Percentiles rank a stretch among this genome's conserved stretches.
Evolutionary conservation across 225 moss, liverwort and hornwort species (phyloP).

Genomic region (Physcomitrellopsis africana): DNA sequence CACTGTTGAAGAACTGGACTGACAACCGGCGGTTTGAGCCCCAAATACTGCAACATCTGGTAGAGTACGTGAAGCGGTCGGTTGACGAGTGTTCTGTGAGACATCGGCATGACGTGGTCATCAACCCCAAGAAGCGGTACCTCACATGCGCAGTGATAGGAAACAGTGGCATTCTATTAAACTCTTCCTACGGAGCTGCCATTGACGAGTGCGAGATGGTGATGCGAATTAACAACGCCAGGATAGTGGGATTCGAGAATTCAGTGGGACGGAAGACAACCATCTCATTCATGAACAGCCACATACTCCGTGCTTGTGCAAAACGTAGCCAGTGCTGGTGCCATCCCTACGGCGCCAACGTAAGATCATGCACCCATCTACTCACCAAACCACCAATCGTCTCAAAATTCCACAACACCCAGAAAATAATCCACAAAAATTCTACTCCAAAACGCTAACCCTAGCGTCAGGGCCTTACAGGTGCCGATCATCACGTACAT

Average conservation of each 20-base stretch:
- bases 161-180: slow-evolving; percentile 65
- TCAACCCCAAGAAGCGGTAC: slow-evolving; percentile 32
- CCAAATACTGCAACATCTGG: slow-evolving; percentile 43
- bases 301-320: slow-evolving; percentile 54
- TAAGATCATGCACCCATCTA: background rate
- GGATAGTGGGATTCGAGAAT: slow-evolving; percentile 26
- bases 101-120: background rate
- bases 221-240: slow-evolving; percentile 71
- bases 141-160: slow-evolving; percentile 76
- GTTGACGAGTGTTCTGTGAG: slow-evolving; percentile 48
- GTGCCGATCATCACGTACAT: slow-evolving; percentile 74
- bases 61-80: slow-evolving; percentile 45
- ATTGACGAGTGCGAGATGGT: slow-evolving; percentile 74
- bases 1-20: slow-evolving; percentile 39
- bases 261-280: slow-evolving; percentile 61
- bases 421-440: background rate
- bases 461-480: slow-evolving; percentile 8
- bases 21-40: slow-evolving; percentile 48
- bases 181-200: slow-evolving; percentile 37
- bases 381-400: background rate
- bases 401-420: too few relatives aligned
- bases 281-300: slow-evolving; percentile 71
- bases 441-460: slow-evolving; percentile 5
- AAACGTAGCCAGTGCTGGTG: slow-evolving; percentile 41
- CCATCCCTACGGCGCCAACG: slow-evolving; percentile 56